Conservation (phyloP, 768 basidiomycete genomes). For the Boletus sp. region DNA sequence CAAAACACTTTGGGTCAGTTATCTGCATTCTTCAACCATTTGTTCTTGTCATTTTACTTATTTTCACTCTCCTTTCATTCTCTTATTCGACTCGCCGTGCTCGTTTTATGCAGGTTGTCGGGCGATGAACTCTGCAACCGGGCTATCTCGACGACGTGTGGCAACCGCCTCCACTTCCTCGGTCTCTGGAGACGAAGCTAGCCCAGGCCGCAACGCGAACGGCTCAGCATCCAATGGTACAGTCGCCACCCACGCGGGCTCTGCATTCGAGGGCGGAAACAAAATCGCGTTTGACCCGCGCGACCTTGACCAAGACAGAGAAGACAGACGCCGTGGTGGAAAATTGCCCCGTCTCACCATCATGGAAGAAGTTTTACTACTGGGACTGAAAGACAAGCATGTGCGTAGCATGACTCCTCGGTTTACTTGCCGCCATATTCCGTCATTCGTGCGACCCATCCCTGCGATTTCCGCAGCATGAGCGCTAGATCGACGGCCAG, state of each 20-base stretch:
- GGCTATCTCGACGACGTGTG: slow-evolving; percentile 58
- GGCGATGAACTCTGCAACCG: slow-evolving; percentile 50
- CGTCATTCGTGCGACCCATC: slow-evolving; percentile 5
- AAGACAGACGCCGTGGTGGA: slow-evolving; percentile 62
- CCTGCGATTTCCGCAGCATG: slow-evolving; percentile 18
- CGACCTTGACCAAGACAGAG: slow-evolving; percentile 72
- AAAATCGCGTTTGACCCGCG: slow-evolving; percentile 93
- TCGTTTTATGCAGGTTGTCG: slow-evolving; percentile 19
- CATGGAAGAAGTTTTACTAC: slow-evolving; percentile 93
- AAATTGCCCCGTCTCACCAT: slow-evolving; percentile 84
- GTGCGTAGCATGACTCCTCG: slow-evolving; percentile 40
- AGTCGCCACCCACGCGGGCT: slow-evolving; percentile 62
- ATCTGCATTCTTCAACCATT: slow-evolving; percentile 3
- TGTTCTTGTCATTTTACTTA: neutral
- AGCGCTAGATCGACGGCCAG: slow-evolving; percentile 3
- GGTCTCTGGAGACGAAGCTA: slow-evolving; percentile 36
- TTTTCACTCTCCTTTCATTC: slow-evolving; percentile 4
- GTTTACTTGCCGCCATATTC: slow-evolving; percentile 4
- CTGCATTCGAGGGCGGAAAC: slow-evolving; percentile 80
- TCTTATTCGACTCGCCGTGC: neutral
- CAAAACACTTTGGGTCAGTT: slow-evolving; percentile 6
- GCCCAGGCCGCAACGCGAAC: slow-evolving; percentile 28
- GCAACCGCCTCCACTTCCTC: slow-evolving; percentile 39
- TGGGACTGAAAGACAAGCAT: slow-evolving; percentile 97
- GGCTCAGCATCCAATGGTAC: slow-evolving; percentile 29